A percentile compares a stretch with the other conserved stretches of the same genome.
Conservation (phyloP, 1,284 basidiomycete species). For the Ustilago nuda region DNA sequence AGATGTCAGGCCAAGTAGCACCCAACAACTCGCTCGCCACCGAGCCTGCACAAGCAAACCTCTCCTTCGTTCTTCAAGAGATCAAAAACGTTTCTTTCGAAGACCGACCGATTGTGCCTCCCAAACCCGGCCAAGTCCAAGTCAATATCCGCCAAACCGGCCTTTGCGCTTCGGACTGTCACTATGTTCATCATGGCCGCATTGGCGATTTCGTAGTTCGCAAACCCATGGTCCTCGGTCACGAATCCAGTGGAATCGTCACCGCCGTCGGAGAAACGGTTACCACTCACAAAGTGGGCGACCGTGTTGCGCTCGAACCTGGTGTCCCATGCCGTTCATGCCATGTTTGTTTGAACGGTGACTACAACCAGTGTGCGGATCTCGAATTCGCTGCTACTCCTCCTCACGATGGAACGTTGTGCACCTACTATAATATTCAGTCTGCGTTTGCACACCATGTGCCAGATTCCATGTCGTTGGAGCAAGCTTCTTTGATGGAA, state of each 20-base stretch:
- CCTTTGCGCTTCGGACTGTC: conserved; percentile 79
- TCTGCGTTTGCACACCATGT: conserved; percentile 68
- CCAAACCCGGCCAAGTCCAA: conserved; percentile 80
- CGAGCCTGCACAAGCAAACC: conserved; percentile 72
- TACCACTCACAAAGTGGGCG: conserved; percentile 80
- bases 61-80: conserved; percentile 81
- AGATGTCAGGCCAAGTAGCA: conserved; percentile 38
- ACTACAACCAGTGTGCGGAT: conserved; percentile 73
- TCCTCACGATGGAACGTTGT: conserved; percentile 87
- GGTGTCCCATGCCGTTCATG: conserved; percentile 80
- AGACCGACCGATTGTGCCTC: conserved; percentile 77
- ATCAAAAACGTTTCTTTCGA: conserved; percentile 82
- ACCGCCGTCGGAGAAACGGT: conserved; percentile 78
- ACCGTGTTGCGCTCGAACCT: conserved; percentile 87
- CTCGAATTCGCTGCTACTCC: conserved; percentile 89
- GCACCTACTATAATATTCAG: conserved; percentile 73
- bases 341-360: conserved; percentile 70
- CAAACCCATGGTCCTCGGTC: conserved; percentile 81
- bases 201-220: conserved; percentile 79
- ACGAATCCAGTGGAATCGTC: conserved; percentile 75
- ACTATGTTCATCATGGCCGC: conserved; percentile 64
- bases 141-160: conserved; percentile 90
- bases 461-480: conserved; percentile 70
- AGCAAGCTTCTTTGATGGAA: conserved; percentile 79
- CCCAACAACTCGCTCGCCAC: conserved; percentile 64